phyloP scores from a whole-genome alignment of 2,329 filamentous ascomycete genomes.

The Aspergillus alliaceus region DNA sequence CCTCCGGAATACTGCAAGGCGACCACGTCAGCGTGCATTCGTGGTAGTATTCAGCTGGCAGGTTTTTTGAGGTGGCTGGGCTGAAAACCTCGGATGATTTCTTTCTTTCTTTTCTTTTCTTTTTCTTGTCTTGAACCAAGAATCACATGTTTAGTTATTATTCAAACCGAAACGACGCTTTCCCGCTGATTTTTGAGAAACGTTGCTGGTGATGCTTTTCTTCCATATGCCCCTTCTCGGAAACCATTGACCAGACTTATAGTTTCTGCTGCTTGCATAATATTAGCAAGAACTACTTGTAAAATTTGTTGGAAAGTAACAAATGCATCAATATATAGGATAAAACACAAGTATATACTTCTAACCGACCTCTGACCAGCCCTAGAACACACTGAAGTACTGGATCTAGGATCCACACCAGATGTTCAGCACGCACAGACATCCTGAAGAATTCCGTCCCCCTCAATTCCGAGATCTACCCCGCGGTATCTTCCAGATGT shows the following conservation, averaged over 20 bases:
- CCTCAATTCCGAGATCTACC: neutral
- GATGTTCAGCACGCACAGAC: neutral
- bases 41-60: neutral
- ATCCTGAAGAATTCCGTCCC: neutral
- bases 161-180: neutral
- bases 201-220: too few species aligned
- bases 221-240: too few species aligned
- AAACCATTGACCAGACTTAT: too few species aligned
- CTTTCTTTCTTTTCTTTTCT: neutral
- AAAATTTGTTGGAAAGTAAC: neutral
- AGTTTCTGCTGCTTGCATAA: too few species aligned
- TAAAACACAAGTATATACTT: neutral
- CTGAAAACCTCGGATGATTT: neutral
- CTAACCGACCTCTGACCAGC: neutral
- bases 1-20: conserved; percentile 12
- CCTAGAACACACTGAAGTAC: neutral
- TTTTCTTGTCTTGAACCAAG: too few species aligned
- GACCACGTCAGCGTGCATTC: conserved; percentile 25
- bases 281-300: too few species aligned
- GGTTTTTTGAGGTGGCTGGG: conserved; percentile 15
- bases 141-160: neutral
- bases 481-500: too few species aligned
- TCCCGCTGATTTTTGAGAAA: too few species aligned
- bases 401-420: neutral
- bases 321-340: neutral